Evolutionary conservation across 352 stramenopile species (phyloP), one percentile per base, ranked within the genome.

Genomic region (Pythium periplocum): DNA sequence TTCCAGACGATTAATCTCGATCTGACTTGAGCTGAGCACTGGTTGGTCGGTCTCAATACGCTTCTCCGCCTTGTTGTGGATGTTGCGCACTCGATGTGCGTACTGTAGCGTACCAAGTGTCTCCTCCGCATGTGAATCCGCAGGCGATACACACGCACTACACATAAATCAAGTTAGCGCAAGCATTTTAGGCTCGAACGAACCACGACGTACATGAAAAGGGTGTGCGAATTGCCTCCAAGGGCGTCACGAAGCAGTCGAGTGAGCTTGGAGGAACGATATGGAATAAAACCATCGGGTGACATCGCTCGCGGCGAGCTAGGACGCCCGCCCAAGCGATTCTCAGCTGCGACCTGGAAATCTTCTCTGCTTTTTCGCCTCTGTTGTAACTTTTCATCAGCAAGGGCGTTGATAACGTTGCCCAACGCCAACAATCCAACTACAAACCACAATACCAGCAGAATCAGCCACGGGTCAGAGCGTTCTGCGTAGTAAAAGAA

Each of bases 41-140:
- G 61, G 53, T 4, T 43, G 41, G 2, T 39, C 40, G 12, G 35
- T 41, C 48, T 89, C 65, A 6, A 84, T 48, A 49, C 86, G 87
- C 48, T 85, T 84, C 35, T 78, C 66, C 0, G 68, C 74, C 48
- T 88, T 89, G 66, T 90, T 93, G 45, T 90, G 75, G 48, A 90
- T 90, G 50, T 76, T 85, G 1, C 77, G 64, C 6, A 73, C 79
- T 32, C 82, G 70, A 44, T 90, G 87, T 10, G 79, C 82, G 36
- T 90, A 93, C 48, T 88, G 75, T 9, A 93, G 62, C 0, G 82
- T 93, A 45, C 57, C 77, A 6, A 88, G 58, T 0, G 73, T 90
- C 54, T 93, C 82, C 31, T 66, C 69, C 1, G 69, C 62, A 30
- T 90, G 83, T 0, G 58, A 59, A 8, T 59, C 48, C 2, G 75